A percentile compares a stretch with the other conserved stretches of the same genome.
phyloP scores from a whole-genome alignment of 2,329 filamentous ascomycete genomes.

The Trichocomaceae sp. region DNA sequence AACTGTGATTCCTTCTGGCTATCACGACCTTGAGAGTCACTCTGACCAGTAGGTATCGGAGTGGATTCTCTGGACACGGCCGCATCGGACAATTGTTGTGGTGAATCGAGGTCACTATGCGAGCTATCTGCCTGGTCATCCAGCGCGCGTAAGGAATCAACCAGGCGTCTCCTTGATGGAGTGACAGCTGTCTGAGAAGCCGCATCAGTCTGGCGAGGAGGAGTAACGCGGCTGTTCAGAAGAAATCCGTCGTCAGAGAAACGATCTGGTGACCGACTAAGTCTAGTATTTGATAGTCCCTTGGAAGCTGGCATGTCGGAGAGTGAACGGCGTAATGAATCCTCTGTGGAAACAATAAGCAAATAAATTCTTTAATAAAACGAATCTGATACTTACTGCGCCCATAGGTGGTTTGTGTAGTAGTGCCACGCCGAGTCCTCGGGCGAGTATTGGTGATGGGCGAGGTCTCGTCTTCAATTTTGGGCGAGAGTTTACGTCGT shows the following conservation, averaged over 20 bases:
- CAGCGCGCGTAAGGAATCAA: constrained; percentile 27
- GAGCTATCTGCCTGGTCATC: constrained; percentile 12
- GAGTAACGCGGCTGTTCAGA: neutral
- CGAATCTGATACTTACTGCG: neutral
- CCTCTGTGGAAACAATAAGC: neutral
- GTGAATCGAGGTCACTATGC: constrained; percentile 8
- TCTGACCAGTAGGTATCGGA: neutral
- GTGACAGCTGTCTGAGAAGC: constrained; percentile 10
- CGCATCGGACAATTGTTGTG: neutral
- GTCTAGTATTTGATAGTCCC: neutral
- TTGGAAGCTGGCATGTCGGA: constrained; percentile 1
- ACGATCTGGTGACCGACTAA: constrained; percentile 4
- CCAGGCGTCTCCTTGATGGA: constrained; percentile 27
- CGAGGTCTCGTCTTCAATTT: neutral
- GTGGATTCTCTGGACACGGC: constrained; percentile 8
- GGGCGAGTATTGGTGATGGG: neutral
- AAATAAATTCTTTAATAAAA: neutral
- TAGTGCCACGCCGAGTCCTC: neutral
- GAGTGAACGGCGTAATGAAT: neutral
- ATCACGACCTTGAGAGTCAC: neutral
- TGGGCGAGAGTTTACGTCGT: constrained; percentile 15
- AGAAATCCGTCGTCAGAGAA: neutral
- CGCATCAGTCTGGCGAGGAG: neutral
- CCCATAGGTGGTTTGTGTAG: neutral
- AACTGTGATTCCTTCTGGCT: constrained; percentile 2